These are phyloP conservation scores for Trichopus zeylanicus DNA, from an alignment of 116 monocot species.

Conservation along the genomic window DNA sequence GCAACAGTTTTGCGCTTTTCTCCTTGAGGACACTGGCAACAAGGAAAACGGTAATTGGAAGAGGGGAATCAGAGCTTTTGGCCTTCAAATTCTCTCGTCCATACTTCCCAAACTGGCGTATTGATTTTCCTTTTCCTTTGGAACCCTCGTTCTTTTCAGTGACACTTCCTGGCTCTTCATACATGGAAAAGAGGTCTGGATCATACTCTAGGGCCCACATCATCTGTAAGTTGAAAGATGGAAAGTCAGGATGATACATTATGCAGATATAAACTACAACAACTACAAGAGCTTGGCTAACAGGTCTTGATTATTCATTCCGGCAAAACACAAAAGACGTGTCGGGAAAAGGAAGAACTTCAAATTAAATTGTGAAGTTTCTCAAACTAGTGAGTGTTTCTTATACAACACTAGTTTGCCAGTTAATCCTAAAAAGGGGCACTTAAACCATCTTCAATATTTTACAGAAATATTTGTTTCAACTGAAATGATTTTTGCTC, in stretches of 20 bases:
- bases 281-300: too few relatives aligned
- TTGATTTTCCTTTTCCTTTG: conserved; percentile 66
- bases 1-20: conserved; percentile 76
- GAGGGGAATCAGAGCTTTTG: conserved; percentile 41
- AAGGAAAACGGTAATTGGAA: conserved; percentile 94
- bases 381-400: too few relatives aligned
- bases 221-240: conserved; percentile 48
- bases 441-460: too few relatives aligned
- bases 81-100: conserved; percentile 75
- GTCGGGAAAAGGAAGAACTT: too few relatives aligned
- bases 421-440: too few relatives aligned
- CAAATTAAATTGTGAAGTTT: too few relatives aligned
- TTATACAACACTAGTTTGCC: too few relatives aligned
- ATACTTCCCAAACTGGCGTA: conserved; percentile 85
- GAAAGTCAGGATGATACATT: background rate
- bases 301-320: too few relatives aligned
- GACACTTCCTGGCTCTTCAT: conserved; percentile 46
- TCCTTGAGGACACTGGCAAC: conserved; percentile 94
- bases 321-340: too few relatives aligned
- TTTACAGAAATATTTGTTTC: too few relatives aligned
- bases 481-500: too few relatives aligned
- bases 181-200: conserved; percentile 59
- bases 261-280: too few relatives aligned
- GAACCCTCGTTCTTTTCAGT: conserved; percentile 45
- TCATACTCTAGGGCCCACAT: conserved; percentile 99